phyloP scores from a whole-genome alignment of 163 green algal genomes.

The Scenedesmus sp. region DNA sequence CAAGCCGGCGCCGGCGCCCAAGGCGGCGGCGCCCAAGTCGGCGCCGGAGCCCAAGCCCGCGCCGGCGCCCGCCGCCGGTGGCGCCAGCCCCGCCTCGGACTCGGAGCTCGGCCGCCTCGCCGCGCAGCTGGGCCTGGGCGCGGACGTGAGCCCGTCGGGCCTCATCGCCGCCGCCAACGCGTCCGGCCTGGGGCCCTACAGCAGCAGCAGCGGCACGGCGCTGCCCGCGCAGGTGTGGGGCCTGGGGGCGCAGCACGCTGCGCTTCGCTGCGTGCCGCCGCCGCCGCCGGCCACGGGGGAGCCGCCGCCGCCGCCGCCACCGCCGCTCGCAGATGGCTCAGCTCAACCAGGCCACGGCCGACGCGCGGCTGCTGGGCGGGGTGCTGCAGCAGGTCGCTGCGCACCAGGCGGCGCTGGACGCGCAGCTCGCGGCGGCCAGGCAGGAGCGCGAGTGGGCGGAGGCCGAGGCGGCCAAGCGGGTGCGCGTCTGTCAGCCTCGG shows the following conservation, averaged over 20 bases:
- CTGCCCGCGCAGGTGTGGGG: constrained; percentile 16
- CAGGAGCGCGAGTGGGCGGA: constrained; percentile 16
- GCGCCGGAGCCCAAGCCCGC: too few species aligned
- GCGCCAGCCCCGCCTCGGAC: neutral
- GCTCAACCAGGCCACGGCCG: constrained; percentile 34
- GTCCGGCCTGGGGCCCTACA: constrained; percentile 18
- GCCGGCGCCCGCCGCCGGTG: too few species aligned
- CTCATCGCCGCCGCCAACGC: constrained; percentile 30
- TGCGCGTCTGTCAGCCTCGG: too few species aligned
- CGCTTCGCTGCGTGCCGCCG: neutral
- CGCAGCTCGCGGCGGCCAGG: neutral
- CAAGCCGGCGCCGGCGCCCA: too few species aligned
- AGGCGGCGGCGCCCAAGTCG: too few species aligned
- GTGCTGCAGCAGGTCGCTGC: constrained; percentile 15
- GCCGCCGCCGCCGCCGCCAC: too few species aligned
- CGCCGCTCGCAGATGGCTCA: constrained; percentile 27
- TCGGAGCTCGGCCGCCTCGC: constrained; percentile 2
- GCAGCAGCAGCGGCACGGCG: constrained; percentile 15
- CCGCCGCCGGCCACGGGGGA: too few species aligned
- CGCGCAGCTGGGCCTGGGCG: constrained; percentile 12
- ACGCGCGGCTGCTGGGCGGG: constrained; percentile 20
- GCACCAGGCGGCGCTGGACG: neutral
- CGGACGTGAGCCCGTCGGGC: constrained; percentile 21
- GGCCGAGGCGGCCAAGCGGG: constrained; percentile 23
- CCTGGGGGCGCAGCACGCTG: neutral